These are phyloP conservation scores for Acidiella bohemica DNA, from an alignment of 495 filamentous ascomycete species.

Conservation along the genomic window DNA sequence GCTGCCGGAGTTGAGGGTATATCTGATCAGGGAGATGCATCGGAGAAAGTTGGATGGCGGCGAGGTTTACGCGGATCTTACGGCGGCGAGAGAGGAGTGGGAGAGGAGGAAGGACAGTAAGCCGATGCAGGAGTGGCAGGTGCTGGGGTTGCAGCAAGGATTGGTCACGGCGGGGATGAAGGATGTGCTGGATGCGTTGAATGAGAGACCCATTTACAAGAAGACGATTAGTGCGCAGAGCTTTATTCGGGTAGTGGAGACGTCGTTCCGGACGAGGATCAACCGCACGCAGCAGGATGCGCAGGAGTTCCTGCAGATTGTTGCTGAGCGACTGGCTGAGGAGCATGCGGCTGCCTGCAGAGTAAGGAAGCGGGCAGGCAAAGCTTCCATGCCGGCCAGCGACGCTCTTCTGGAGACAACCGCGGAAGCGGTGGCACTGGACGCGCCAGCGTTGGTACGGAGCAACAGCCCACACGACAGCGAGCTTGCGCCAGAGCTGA, in stretches of 20 bases:
- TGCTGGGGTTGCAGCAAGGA: conserved; percentile 62
- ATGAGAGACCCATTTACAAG: conserved; percentile 83
- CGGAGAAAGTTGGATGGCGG: conserved; percentile 63
- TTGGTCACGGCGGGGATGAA: conserved; percentile 81
- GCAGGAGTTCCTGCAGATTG: conserved; percentile 93
- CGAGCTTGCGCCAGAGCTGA: background rate
- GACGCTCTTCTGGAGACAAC: background rate
- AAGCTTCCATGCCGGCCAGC: conserved; percentile 3
- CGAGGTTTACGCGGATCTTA: conserved; percentile 45
- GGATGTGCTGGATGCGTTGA: conserved; percentile 80
- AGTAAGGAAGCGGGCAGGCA: conserved; percentile 54
- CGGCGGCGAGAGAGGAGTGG: conserved; percentile 30
- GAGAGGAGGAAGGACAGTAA: conserved; percentile 32
- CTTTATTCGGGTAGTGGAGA: conserved; percentile 71
- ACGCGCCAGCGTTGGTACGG: background rate
- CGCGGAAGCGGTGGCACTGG: background rate
- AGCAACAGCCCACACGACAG: conserved; percentile 1
- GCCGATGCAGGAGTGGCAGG: conserved; percentile 37
- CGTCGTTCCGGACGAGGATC: conserved; percentile 75
- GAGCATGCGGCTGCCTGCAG: conserved; percentile 78
- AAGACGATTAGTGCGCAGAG: conserved; percentile 79
- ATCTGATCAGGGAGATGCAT: conserved; percentile 78
- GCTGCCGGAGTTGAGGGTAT: conserved; percentile 76
- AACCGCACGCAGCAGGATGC: conserved; percentile 94
- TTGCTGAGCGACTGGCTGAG: conserved; percentile 80